A percentile compares a stretch with the other conserved stretches of the same genome.
phyloP scores from a whole-genome alignment of 192 early-diverging fungal species.

The Cladochytrium replicatum region DNA sequence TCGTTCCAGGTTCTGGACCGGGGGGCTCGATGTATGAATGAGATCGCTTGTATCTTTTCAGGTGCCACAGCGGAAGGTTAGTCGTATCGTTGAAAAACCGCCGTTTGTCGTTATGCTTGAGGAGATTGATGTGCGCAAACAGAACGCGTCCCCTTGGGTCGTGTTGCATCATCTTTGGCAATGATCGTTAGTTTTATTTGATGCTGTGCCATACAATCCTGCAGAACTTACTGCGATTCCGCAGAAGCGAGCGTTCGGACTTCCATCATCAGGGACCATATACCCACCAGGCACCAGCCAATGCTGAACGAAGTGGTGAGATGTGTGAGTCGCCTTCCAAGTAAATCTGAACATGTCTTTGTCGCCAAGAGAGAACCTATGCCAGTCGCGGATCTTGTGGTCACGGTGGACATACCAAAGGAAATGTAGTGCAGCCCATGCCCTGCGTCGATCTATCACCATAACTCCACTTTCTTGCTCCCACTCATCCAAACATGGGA shows the following conservation, averaged over 20 bases:
- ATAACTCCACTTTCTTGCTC: slow-evolving; percentile 1
- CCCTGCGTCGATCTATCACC: not conserved
- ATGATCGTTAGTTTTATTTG: too few species aligned
- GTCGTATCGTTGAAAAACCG: not conserved
- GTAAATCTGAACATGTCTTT: not conserved
- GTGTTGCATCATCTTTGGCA: not conserved
- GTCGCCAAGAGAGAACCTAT: not conserved
- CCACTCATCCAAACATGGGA: not conserved
- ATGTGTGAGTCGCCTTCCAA: not conserved
- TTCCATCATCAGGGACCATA: not conserved
- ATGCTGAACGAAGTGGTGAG: not conserved
- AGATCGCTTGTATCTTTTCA: not conserved
- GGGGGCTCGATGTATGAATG: not conserved
- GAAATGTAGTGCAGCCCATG: not conserved
- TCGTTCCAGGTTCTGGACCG: not conserved
- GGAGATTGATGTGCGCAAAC: not conserved
- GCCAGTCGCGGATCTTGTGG: not conserved
- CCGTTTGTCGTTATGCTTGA: not conserved
- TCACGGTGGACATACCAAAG: not conserved
- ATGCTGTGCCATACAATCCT: too few species aligned
- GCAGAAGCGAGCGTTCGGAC: not conserved
- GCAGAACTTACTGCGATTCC: too few species aligned
- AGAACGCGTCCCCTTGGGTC: not conserved
- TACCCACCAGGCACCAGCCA: not conserved
- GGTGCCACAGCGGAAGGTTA: not conserved